Evolutionary conservation across 345 rosid genomes (phyloP), one percentile per base, ranked within the genome.

Genomic region (Moricandia arvensis): DNA sequence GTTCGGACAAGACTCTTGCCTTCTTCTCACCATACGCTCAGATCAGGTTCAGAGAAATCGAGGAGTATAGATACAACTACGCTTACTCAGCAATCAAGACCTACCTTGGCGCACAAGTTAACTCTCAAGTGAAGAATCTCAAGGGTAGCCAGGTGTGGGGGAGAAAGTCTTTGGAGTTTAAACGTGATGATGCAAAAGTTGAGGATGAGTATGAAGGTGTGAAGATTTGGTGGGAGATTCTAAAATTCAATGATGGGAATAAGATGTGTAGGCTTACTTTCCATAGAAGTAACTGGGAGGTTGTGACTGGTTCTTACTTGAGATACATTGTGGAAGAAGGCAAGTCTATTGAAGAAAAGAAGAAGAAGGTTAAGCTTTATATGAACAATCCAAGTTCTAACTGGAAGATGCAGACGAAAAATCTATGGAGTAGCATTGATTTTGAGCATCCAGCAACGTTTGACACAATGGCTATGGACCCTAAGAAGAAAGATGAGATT

Each of bases 31-130:
- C 88, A 47, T 84, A 80, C 62, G 41, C 82, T 60, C 79, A 84
- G 31, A 84, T 89, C 62, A 87, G 66, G 18, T 83, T 89, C 87
- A 17, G 69, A 12, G 90, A 89, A 58, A 84, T 74, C 71, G 54
- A 81, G 1, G 85, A 84, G 0, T 83, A 75, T 47, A 71, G 81
- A 38, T 57, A 75, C 68, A 85, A 84, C 68, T 85, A 84, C 38
- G 84, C 82, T 5, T 89, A 72, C 72, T 26, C 77, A 0, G 82
- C 85, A 0, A 81, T 88, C 33, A 83, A 87, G 76, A 85, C 75
- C 73, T 89, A 84, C 80, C 87, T 89, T 37, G 81, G 80, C 64
- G 54, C 63, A 63, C 55, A 63, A 53, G 63, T 73, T 73, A 63
- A 63, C 76, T 15, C 76, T 15, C 21, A 54, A 35, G 76, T 73